Evolutionary conservation across 2,329 filamentous ascomycete species (phyloP).

Genomic region (Akanthomyces uredinophilus): DNA sequence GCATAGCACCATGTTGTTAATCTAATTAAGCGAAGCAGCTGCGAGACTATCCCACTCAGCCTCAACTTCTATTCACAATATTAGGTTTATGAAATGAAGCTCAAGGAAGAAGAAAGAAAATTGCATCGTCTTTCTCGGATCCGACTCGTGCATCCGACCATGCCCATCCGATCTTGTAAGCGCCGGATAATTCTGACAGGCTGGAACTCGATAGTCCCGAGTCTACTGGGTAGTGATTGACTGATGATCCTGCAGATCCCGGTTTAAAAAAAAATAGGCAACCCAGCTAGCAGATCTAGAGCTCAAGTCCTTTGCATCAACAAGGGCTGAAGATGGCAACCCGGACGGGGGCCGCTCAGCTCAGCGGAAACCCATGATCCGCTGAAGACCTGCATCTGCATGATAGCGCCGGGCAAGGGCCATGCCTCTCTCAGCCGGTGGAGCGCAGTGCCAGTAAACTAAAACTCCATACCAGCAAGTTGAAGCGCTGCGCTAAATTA

Average conservation of each 20-base stretch:
- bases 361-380: conserved; percentile 1
- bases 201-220: not conserved
- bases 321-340: not conserved
- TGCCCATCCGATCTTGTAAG: conserved; percentile 1
- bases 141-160: not conserved
- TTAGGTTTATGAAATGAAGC: no score
- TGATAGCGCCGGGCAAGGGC: not conserved
- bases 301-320: not conserved
- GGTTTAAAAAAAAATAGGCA: not conserved
- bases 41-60: no score
- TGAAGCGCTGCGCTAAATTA: not conserved
- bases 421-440: not conserved
- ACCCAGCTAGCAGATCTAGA: conserved; percentile 3
- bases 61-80: not conserved
- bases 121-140: not conserved
- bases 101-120: not conserved
- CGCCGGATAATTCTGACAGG: not conserved
- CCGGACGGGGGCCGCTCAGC: not conserved
- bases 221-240: no score
- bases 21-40: not conserved
- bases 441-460: not conserved
- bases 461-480: no score
- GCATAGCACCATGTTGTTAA: not conserved
- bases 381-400: conserved; percentile 9
- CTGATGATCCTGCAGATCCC: not conserved